Evolutionary conservation across 495 filamentous ascomycete genomes (phyloP).

Genomic region (Sordaria brevicollis): DNA sequence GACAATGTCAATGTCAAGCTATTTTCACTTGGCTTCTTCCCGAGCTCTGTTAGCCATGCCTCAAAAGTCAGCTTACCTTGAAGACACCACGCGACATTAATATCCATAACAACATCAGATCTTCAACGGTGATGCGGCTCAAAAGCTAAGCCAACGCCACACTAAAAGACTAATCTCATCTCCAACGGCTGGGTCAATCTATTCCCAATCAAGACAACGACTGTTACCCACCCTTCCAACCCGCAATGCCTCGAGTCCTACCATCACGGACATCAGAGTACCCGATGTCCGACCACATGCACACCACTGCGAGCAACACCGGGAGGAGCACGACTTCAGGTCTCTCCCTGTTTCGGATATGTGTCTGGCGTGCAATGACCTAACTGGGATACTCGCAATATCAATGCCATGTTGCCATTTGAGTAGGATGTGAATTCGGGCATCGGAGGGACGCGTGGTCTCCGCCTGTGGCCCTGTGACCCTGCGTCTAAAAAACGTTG

Average conservation of each 20-base stretch:
- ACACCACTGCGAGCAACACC: neutral
- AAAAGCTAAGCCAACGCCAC: neutral
- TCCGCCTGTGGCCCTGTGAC: neutral
- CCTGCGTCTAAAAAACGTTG: neutral
- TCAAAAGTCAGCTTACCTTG: neutral
- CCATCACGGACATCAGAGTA: neutral
- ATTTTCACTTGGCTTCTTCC: neutral
- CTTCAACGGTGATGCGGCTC: neutral
- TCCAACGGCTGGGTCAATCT: neutral
- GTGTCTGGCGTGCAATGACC: neutral
- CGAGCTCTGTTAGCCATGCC: neutral
- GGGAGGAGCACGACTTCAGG: neutral
- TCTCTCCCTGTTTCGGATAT: neutral
- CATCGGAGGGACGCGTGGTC: neutral
- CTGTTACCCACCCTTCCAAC: neutral
- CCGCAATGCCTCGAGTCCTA: neutral
- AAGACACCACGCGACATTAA: neutral
- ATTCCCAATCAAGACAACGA: neutral
- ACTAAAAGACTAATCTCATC: neutral
- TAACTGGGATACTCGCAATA: neutral
- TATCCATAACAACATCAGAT: neutral
- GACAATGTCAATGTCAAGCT: neutral
- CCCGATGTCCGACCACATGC: neutral
- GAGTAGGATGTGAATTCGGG: neutral
- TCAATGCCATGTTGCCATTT: neutral